Percentiles rank a stretch among this genome's conserved stretches.
These are phyloP conservation scores for Polytrichum commune DNA, from an alignment of 225 moss, liverwort and hornwort genomes.

Conservation along the genomic window DNA sequence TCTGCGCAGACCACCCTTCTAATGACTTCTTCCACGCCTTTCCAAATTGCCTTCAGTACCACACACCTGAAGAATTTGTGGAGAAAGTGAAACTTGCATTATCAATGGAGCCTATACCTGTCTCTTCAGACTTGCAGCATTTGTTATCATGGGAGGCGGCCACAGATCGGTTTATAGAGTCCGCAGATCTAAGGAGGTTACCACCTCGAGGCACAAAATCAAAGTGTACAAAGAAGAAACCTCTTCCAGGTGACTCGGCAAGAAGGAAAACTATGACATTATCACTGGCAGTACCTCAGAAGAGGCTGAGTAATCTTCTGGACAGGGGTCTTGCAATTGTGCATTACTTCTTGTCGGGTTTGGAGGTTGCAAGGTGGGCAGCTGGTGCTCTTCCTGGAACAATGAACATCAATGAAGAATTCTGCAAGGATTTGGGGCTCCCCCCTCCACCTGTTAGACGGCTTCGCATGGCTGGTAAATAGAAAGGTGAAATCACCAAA, in stretches of 20 bases:
- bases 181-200: constrained; percentile 56
- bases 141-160: constrained; percentile 95
- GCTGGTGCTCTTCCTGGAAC: constrained; percentile 74
- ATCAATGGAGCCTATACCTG: constrained; percentile 71
- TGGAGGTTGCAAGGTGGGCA: constrained; percentile 58
- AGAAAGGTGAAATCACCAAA: no score
- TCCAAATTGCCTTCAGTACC: constrained; percentile 82
- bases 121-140: constrained; percentile 69
- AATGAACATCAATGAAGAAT: constrained; percentile 68
- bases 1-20: constrained; percentile 89
- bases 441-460: constrained; percentile 28
- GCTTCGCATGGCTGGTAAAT: neutral
- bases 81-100: constrained; percentile 76
- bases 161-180: constrained; percentile 83
- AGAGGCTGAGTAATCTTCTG: constrained; percentile 40
- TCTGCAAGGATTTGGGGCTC: constrained; percentile 74
- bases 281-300: constrained; percentile 61
- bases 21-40: constrained; percentile 88
- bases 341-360: constrained; percentile 71
- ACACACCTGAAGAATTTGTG: constrained; percentile 73
- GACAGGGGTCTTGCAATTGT: constrained; percentile 60
- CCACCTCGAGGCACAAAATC: constrained; percentile 26
- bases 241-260: constrained; percentile 33
- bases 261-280: constrained; percentile 55
- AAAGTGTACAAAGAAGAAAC: constrained; percentile 28